Percentiles rank a stretch among this genome's conserved stretches.
phyloP scores from a whole-genome alignment of 192 early-diverging fungal genomes.

The Coemansia erecta region DNA sequence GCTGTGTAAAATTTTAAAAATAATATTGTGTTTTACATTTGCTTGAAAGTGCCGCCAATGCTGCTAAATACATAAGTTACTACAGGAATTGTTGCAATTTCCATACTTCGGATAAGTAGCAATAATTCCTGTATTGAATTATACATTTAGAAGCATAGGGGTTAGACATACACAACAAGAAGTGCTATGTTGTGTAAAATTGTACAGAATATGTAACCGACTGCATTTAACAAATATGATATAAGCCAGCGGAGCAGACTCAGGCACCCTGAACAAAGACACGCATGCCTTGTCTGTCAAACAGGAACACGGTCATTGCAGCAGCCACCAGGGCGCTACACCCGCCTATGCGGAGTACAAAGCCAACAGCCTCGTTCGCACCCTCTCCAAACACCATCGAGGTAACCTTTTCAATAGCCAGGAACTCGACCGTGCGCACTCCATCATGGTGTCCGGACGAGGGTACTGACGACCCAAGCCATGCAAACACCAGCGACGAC shows the following conservation, averaged over 20 bases:
- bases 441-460: neutral
- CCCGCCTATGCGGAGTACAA: conserved; percentile 45
- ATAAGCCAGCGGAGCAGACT: neutral
- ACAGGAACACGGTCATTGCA: conserved; percentile 34
- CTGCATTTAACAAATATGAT: neutral
- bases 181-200: neutral
- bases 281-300: conserved; percentile 39
- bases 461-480: conserved; percentile 19
- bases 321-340: conserved; percentile 41
- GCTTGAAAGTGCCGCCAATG: too few relatives aligned
- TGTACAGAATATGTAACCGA: neutral
- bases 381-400: conserved; percentile 1
- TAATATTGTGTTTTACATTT: too few relatives aligned
- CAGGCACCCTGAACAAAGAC: conserved; percentile 14
- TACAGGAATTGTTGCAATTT: too few relatives aligned
- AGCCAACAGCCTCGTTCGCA: conserved; percentile 22
- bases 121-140: too few relatives aligned
- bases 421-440: conserved; percentile 37
- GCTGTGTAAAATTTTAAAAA: too few relatives aligned
- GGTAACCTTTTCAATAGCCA: conserved; percentile 26
- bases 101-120: too few relatives aligned
- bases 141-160: too few relatives aligned
- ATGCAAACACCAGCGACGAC: conserved; percentile 46
- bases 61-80: too few relatives aligned
- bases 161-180: too few relatives aligned